Evolutionary conservation across 768 basidiomycete species (phyloP), one percentile per base, ranked within the genome.

Genomic region (Tephrocybe sp.): DNA sequence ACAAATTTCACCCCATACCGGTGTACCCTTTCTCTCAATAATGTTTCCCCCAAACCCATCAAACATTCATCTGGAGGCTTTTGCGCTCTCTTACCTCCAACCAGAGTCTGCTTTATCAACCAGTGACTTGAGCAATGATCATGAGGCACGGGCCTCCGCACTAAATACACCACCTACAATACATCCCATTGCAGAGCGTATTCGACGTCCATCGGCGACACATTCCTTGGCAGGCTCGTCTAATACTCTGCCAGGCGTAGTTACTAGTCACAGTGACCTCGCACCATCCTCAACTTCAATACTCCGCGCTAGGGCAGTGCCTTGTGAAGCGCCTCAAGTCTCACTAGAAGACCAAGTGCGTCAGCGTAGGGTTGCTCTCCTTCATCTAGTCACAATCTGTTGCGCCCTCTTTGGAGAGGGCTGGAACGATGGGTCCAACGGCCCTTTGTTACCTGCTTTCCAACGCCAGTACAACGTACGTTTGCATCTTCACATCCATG

Each of bases 331-430:
- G 3, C 14, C 45, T 16, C 16, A 40, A 12, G 22, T 36, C 13
- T 54, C 53, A 14, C 7, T 40, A 7, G 17, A 43, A 5, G 44
- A 50, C 33, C 39, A 31, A n/a, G 49, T 36, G 34, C 49, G 19
- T 16, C 40, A 31, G 6, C 49, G 35, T 9, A 54, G 39, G 17
- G 26, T 47, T 16, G 53, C 56, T 14, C 12, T 58, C 10, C 33
- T 65, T 10, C 79, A 81, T 46, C 74, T 78, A 51, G 57, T 62
- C 1, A 58, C 73, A 2, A 60, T 75, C 23, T 80, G 74, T 51
- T 74, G 65, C 60, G 63, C 65, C n/a, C 45, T 75, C 42, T 78
- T 77, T 39, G 56, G 79, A 4, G 67, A 63, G 13, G 85, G 65
- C 7, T 67, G 63, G 62, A 64, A 59, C 47, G 65, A 67, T 56